These are phyloP conservation scores for Curvularia lunata DNA, from an alignment of 2,329 filamentous ascomycete genomes.

Conservation along the genomic window DNA sequence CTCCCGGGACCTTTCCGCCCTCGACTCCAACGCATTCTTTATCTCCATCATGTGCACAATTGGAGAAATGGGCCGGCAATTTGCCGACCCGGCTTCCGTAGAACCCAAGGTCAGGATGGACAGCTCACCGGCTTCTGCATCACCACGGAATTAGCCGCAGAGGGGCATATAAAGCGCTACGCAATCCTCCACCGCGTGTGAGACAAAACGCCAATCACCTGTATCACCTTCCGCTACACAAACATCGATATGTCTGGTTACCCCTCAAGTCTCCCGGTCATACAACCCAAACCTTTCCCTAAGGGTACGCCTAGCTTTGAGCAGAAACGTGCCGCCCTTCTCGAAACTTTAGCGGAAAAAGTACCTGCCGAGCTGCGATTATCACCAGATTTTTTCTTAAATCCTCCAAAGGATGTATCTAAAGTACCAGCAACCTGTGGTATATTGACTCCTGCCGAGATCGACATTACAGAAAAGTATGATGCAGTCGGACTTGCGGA, in stretches of 20 bases:
- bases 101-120: no score
- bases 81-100: not conserved
- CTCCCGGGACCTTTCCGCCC: conserved; percentile 12
- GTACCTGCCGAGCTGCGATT: conserved; percentile 22
- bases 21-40: conserved; percentile 6
- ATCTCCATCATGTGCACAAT: conserved; percentile 5
- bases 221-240: not conserved
- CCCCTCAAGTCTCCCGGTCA: conserved; percentile 10
- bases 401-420: conserved; percentile 27
- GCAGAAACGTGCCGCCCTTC: conserved; percentile 20
- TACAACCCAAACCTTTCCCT: conserved; percentile 22
- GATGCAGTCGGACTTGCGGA: conserved; percentile 53
- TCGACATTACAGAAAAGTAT: conserved; percentile 58
- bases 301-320: conserved; percentile 30
- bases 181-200: not conserved
- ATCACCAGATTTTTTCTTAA: conserved; percentile 13
- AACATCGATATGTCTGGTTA: conserved; percentile 9
- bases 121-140: not conserved
- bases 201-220: not conserved
- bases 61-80: not conserved
- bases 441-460: conserved; percentile 54
- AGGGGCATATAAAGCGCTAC: not conserved
- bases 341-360: conserved; percentile 24
- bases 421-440: conserved; percentile 45
- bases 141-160: not conserved